These are phyloP conservation scores for Collybiopsis luxurians DNA, from an alignment of 768 basidiomycete genomes.

Conservation along the genomic window DNA sequence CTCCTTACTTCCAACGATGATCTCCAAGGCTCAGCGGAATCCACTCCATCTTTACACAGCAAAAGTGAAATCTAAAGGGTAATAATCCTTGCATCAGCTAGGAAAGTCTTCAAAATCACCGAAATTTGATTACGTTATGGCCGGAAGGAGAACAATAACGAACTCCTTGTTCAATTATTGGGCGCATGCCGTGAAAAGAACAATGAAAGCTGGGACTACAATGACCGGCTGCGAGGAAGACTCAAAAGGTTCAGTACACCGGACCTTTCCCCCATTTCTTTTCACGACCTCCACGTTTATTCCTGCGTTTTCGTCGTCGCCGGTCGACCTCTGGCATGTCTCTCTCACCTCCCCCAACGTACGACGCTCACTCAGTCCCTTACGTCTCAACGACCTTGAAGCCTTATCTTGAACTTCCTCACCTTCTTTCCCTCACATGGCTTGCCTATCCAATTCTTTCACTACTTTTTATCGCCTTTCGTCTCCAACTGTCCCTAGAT, in stretches of 20 bases:
- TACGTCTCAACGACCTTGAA: constrained; percentile 38
- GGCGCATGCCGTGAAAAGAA: not conserved
- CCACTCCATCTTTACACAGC: too few relatives aligned
- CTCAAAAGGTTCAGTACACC: constrained; percentile 1
- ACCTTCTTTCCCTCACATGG: constrained; percentile 85
- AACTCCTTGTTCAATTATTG: not conserved
- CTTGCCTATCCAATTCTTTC: constrained; percentile 91
- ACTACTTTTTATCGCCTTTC: constrained; percentile 83
- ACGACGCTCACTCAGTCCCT: constrained; percentile 48
- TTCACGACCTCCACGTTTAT: constrained; percentile 8
- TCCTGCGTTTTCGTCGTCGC: constrained; percentile 33
- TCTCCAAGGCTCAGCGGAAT: too few relatives aligned
- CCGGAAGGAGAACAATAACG: constrained; percentile 1
- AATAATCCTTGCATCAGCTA: too few relatives aligned
- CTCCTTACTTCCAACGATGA: too few relatives aligned
- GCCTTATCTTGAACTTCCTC: constrained; percentile 81
- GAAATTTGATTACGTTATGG: not conserved
- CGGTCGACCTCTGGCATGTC: constrained; percentile 40
- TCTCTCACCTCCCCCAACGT: constrained; percentile 50
- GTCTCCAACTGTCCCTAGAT: constrained; percentile 70
- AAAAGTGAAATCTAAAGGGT: too few relatives aligned
- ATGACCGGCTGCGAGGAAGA: not conserved
- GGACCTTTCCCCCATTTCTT: constrained; percentile 18
- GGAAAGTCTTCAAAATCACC: not conserved
- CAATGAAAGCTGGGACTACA: constrained; percentile 4